Conservation (phyloP, 495 filamentous ascomycete genomes). For the Melanomma pulvis-pyrius region DNA sequence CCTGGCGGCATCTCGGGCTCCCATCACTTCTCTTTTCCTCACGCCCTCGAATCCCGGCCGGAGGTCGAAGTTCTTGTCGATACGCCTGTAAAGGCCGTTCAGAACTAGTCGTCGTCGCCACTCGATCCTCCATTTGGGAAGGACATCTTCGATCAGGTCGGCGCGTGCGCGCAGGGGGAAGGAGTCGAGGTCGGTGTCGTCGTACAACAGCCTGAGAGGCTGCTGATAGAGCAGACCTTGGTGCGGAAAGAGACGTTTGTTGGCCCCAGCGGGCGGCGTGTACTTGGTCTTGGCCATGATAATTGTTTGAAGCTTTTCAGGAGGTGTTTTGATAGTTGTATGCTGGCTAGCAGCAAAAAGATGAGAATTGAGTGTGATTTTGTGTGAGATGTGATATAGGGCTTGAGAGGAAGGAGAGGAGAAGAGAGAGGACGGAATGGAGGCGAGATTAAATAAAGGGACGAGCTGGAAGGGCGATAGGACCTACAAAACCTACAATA, state of each 20-base stretch:
- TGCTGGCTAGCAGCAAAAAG: background rate
- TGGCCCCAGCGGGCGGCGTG: background rate
- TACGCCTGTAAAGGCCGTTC: background rate
- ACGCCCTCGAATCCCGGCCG: background rate
- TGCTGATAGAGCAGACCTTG: background rate
- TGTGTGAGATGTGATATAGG: background rate
- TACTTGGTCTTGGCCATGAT: background rate
- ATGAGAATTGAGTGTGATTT: background rate
- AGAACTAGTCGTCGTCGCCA: background rate
- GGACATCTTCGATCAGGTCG: background rate
- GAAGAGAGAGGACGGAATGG: background rate
- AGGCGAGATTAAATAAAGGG: background rate
- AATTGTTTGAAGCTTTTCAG: background rate
- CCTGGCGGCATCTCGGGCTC: background rate
- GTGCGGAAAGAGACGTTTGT: background rate
- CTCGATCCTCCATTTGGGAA: background rate
- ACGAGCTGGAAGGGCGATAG: no score
- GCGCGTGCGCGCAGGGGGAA: background rate
- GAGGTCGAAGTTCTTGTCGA: background rate
- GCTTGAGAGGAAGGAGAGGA: background rate
- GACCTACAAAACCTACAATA: background rate
- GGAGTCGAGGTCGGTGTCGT: background rate
- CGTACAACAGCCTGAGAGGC: no score
- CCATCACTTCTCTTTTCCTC: background rate
- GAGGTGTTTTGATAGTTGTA: background rate